Base-by-base conservation (phyloP, 495 filamentous ascomycete species). In the Trichoderma reesei region DNA sequence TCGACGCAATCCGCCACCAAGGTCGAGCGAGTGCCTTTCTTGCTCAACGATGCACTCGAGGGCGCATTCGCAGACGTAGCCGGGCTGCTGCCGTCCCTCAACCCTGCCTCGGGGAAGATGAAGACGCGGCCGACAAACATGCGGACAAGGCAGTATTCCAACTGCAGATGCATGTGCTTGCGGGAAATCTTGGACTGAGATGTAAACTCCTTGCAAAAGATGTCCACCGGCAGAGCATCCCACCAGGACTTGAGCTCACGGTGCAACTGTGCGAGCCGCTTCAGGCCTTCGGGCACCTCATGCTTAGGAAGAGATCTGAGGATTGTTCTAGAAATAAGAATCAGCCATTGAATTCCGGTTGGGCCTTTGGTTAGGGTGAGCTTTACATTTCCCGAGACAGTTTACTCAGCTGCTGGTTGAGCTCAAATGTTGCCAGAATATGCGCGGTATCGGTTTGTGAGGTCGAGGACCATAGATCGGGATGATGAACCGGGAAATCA, bases 61-160 rank as follows among this genome's bases (percentile, higher is more conserved):
- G 20, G 71, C 60, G 33, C 39, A 74, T 61, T 16, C 67, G 62
- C 4, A 61, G 65, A 33, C 68, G 70, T 51, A 64, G 65, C 70
- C 38, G 75, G 65, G 16, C 68, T 74, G 59, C 69, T 77, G 42
- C 77, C 72, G 44, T 73, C 78, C 11, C 26, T 56, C 20, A 56
- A 56, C 2, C 60, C 60, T 20, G 60, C 37, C 60, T 61, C 60
- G 66, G 76, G 79, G 68, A 81, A 80, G 2, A 82, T 68, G 60
- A 82, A 82, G 10, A 78, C 77, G 1, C 80, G 76, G 9, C 80
- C 80, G 46, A 80, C 76, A 63, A 79, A 82, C 20, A 82, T 75
- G 6, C 77, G 68, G 0, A 77, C 77, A 20, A 81, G 70, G 61
- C 78, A 80, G 63, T 79, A 82, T 63, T 81, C 77, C 26, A 82